Conservation (phyloP, 352 stramenopile species). For the Globisporangium radiosum region DNA sequence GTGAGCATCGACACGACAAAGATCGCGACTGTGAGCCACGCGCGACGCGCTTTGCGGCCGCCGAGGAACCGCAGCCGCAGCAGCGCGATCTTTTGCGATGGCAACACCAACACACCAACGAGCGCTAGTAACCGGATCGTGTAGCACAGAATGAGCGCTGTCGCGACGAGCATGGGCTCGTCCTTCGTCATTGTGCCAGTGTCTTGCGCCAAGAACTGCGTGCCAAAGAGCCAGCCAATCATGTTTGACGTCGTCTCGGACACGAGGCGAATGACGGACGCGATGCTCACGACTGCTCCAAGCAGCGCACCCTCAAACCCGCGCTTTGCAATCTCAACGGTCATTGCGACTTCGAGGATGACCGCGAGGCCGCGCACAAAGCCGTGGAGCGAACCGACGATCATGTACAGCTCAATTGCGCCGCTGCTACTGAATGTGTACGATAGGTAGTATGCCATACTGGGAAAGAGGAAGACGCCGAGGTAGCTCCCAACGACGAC, state of each 20-base stretch:
- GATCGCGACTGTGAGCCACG: slow-evolving; percentile 15
- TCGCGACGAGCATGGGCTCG: slow-evolving; percentile 21
- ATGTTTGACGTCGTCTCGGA: slow-evolving; percentile 17
- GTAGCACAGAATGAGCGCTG: slow-evolving; percentile 21
- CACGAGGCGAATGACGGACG: slow-evolving; percentile 29
- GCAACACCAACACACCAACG: slow-evolving; percentile 19
- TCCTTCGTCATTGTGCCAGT: slow-evolving; percentile 15
- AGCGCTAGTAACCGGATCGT: slow-evolving; percentile 20
- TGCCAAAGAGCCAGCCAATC: slow-evolving; percentile 14
- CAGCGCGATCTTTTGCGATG: slow-evolving; percentile 15
- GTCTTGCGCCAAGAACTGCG: slow-evolving; percentile 12
- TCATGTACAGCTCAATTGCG: slow-evolving; percentile 23
- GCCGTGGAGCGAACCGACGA: slow-evolving; percentile 27
- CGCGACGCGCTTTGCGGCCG: slow-evolving; percentile 7
- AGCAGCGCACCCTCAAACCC: slow-evolving; percentile 36
- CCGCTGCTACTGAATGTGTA: slow-evolving; percentile 20
- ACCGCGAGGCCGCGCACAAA: slow-evolving; percentile 28
- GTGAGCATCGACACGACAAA: slow-evolving; percentile 15
- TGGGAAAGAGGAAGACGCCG: slow-evolving; percentile 19
- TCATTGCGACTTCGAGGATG: slow-evolving; percentile 31
- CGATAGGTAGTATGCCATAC: slow-evolving; percentile 20
- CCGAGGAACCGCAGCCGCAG: slow-evolving; percentile 13
- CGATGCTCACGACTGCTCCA: slow-evolving; percentile 34
- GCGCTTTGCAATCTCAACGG: slow-evolving; percentile 33
- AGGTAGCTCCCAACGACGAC: slow-evolving; percentile 22